A percentile compares a stretch with the other conserved stretches of the same genome.
Conservation (phyloP, 805 yeast genomes). For the Metschnikowia noctiluminum region DNA sequence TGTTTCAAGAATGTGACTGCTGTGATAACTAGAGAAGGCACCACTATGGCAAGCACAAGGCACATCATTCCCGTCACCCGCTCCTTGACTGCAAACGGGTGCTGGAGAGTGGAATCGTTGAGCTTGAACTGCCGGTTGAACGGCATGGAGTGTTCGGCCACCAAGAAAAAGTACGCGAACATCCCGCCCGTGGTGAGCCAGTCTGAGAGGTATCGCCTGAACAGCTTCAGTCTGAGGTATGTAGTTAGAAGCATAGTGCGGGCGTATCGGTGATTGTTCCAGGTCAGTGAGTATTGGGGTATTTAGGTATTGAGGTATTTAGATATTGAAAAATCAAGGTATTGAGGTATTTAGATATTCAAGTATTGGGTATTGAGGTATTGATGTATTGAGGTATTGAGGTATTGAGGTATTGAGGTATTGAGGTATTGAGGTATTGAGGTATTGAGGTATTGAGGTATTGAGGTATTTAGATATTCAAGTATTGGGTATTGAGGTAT, state of each 20-base stretch:
- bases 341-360: too few species aligned
- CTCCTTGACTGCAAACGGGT: conserved; percentile 33
- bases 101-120: conserved; percentile 30
- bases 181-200: conserved; percentile 28
- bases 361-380: too few species aligned
- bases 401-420: neutral
- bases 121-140: conserved; percentile 34
- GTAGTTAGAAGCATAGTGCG: conserved; percentile 12
- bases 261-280: too few species aligned
- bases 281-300: neutral
- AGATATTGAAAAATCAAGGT: too few species aligned
- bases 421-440: neutral
- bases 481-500: too few species aligned
- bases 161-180: conserved; percentile 24
- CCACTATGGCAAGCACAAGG: conserved; percentile 24
- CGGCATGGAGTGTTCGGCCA: conserved; percentile 33
- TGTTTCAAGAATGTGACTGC: conserved; percentile 13
- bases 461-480: too few species aligned
- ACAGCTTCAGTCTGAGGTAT: conserved; percentile 17
- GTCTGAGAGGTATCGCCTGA: conserved; percentile 26
- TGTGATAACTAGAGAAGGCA: conserved; percentile 24
- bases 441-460: neutral
- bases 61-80: conserved; percentile 29
- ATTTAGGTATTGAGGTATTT: neutral
- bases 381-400: too few species aligned